phyloP scores from a whole-genome alignment of 441 rosid genomes.

The Lepidium campestre region DNA sequence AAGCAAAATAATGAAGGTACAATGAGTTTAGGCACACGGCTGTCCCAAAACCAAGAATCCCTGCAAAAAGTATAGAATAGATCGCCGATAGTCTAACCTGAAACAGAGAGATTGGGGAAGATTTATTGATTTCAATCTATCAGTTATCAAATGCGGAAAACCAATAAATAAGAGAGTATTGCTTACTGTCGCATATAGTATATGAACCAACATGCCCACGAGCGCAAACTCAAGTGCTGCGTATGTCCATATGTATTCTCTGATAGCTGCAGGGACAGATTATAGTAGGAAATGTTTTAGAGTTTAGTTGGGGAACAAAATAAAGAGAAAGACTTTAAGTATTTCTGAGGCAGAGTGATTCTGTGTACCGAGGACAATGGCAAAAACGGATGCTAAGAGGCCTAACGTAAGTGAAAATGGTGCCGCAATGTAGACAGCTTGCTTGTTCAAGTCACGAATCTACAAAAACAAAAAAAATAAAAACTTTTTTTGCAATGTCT shows the following conservation, averaged over 20 bases:
- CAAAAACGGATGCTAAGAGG: constrained; percentile 71
- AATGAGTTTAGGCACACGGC: constrained; percentile 69
- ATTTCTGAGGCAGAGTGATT: constrained; percentile 23
- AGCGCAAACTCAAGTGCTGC: constrained; percentile 92
- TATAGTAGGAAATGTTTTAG: not conserved
- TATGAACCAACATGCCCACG: constrained; percentile 59
- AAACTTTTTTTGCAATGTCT: not conserved
- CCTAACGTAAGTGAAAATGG: constrained; percentile 83
- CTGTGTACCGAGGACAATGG: constrained; percentile 58
- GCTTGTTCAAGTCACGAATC: constrained; percentile 68
- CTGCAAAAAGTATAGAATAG: constrained; percentile 54
- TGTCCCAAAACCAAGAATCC: constrained; percentile 68
- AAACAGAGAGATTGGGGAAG: constrained; percentile 16
- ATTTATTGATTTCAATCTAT: not conserved
- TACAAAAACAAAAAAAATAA: constrained; percentile 25
- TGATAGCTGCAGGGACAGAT: constrained; percentile 59
- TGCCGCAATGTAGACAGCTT: constrained; percentile 68
- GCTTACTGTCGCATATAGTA: constrained; percentile 66
- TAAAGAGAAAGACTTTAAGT: not conserved
- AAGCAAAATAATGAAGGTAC: constrained; percentile 44
- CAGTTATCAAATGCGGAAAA: not conserved
- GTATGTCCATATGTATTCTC: constrained; percentile 92
- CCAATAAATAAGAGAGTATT: not conserved
- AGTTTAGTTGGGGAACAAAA: not conserved
- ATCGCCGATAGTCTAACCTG: constrained; percentile 68